phyloP scores from a whole-genome alignment of 75 land plant species.

The Adiantum capillusveneris region DNA sequence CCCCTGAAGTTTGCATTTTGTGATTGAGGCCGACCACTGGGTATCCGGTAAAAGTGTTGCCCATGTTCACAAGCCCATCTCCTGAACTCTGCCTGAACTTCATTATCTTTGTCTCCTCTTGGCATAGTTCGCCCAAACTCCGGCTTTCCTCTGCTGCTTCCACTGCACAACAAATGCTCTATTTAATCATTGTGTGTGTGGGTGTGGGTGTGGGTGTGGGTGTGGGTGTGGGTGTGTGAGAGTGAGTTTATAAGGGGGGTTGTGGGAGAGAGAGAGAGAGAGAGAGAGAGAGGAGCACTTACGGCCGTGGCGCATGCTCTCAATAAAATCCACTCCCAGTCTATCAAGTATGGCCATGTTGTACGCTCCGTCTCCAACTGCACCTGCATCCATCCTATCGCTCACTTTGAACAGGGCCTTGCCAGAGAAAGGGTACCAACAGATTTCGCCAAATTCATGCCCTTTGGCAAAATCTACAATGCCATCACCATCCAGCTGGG shows the following conservation, averaged over 20 bases:
- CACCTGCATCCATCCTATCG: conserved; percentile 5
- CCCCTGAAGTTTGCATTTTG: conserved; percentile 13
- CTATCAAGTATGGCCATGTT: conserved; percentile 1
- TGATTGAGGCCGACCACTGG: conserved; percentile 21
- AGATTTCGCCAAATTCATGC: conserved; percentile 22
- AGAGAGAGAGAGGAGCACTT: no score
- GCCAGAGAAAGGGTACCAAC: conserved; percentile 16
- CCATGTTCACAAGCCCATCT: conserved; percentile 10
- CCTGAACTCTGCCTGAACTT: background rate
- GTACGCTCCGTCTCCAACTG: conserved; percentile 23
- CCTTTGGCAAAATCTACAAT: conserved; percentile 10
- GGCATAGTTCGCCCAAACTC: background rate
- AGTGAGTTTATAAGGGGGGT: no score
- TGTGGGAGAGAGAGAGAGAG: no score
- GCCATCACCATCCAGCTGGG: conserved; percentile 8
- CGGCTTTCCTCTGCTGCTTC: background rate
- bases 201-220: no score
- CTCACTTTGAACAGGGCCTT: conserved; percentile 9
- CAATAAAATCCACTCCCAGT: background rate
- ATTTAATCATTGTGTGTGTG: no score
- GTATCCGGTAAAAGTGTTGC: background rate
- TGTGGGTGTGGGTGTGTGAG: no score
- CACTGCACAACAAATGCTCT: conserved; percentile 2
- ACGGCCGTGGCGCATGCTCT: background rate
- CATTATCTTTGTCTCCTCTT: background rate